Conservation (phyloP, 2,329 filamentous ascomycete genomes). For the Shiraia sp. region DNA sequence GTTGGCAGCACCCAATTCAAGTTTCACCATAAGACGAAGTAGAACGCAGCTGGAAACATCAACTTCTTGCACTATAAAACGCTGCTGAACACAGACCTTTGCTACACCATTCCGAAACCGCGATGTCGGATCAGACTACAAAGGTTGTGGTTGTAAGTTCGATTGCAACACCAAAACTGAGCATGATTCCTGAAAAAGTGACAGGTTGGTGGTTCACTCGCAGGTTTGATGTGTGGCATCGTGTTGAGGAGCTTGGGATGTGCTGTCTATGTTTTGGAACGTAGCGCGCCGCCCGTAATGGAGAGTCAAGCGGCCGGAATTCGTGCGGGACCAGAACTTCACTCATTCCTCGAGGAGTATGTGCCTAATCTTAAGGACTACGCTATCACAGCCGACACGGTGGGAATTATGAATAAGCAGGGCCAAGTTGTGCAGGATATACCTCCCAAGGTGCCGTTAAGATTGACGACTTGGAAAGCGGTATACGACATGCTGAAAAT, state of each 20-base stretch:
- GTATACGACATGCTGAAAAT: slow-evolving; percentile 4
- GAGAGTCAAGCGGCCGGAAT: slow-evolving; percentile 6
- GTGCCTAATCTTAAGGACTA: background rate
- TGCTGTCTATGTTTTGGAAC: slow-evolving; percentile 5
- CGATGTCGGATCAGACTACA: too few relatives aligned
- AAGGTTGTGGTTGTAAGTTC: too few relatives aligned
- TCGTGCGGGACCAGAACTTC: slow-evolving; percentile 2
- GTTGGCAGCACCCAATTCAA: too few relatives aligned
- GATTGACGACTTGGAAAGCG: slow-evolving; percentile 5
- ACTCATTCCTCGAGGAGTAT: slow-evolving; percentile 4
- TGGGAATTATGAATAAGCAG: background rate
- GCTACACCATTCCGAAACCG: too few relatives aligned
- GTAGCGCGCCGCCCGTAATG: slow-evolving; percentile 1
- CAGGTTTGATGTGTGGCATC: slow-evolving; percentile 5
- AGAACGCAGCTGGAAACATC: too few relatives aligned
- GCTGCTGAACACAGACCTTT: too few relatives aligned
- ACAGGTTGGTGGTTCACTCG: slow-evolving; percentile 6
- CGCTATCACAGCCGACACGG: background rate
- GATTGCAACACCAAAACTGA: too few relatives aligned
- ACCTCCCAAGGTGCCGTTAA: background rate
- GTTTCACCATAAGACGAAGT: too few relatives aligned
- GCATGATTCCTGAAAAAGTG: too few relatives aligned
- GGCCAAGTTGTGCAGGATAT: background rate
- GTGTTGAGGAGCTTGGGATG: background rate
- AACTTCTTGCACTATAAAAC: too few relatives aligned